phyloP scores from a whole-genome alignment of 2,329 filamentous ascomycete species.

The Ilyonectria mors-panacis region DNA sequence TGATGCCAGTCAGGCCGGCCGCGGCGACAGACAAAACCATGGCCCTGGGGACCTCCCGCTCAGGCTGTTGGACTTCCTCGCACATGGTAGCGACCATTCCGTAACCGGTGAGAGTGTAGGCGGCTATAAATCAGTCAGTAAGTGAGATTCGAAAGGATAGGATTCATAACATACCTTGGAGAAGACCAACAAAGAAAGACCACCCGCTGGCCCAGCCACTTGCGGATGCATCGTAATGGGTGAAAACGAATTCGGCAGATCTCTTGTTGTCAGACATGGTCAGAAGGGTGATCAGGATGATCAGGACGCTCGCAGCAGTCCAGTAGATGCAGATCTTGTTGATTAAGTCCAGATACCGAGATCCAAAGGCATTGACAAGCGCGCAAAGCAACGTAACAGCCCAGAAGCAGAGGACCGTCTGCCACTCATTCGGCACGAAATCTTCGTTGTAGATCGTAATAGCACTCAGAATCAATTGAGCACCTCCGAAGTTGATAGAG shows the following conservation, averaged over 20 bases:
- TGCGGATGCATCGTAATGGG: constrained; percentile 76
- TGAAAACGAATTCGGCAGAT: constrained; percentile 75
- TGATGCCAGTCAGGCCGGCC: constrained; percentile 72
- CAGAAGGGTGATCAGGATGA: constrained; percentile 79
- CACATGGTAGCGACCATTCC: constrained; percentile 68
- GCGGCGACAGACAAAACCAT: constrained; percentile 77
- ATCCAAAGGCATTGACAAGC: constrained; percentile 75
- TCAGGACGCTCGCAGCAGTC: constrained; percentile 76
- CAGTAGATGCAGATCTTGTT: constrained; percentile 81
- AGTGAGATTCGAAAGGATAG: constrained; percentile 54
- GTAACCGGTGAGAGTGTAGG: constrained; percentile 60
- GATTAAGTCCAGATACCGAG: constrained; percentile 71
- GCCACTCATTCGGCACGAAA: constrained; percentile 74
- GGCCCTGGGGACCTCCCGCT: constrained; percentile 74
- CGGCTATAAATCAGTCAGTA: constrained; percentile 45
- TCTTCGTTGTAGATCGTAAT: constrained; percentile 74
- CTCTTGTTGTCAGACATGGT: constrained; percentile 75
- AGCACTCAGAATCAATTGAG: constrained; percentile 76
- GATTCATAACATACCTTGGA: constrained; percentile 58
- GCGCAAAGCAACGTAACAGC: constrained; percentile 75
- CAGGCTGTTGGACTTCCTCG: constrained; percentile 71
- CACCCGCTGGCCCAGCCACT: constrained; percentile 79
- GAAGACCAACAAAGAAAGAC: constrained; percentile 67
- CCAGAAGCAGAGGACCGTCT: constrained; percentile 82
- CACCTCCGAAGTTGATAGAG: constrained; percentile 78